A percentile compares a stretch with the other conserved stretches of the same genome.
Evolutionary conservation across 2,329 filamentous ascomycete genomes (phyloP).

Genomic region (Diaporthe sp.): DNA sequence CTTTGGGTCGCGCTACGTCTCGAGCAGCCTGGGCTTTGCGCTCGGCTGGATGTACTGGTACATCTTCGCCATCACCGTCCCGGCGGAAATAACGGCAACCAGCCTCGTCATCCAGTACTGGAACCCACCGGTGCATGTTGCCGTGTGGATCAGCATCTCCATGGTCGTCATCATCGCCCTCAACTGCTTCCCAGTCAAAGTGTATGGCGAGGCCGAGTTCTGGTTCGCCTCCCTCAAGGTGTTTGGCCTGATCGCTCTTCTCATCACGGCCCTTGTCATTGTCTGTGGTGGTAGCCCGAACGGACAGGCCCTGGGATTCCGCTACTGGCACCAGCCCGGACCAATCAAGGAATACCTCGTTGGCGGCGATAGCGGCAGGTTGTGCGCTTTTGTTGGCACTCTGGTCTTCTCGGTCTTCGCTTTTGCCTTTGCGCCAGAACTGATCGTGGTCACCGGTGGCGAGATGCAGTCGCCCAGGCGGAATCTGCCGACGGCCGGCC

Average conservation of each 20-base stretch:
- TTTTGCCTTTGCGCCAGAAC: slow-evolving; percentile 40
- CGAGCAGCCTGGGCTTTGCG: slow-evolving; percentile 58
- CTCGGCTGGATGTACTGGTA: slow-evolving; percentile 59
- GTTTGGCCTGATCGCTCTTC: slow-evolving; percentile 32
- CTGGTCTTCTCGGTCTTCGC: slow-evolving; percentile 51
- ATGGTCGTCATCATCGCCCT: slow-evolving; percentile 43
- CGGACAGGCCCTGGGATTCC: slow-evolving; percentile 54
- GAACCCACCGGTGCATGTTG: slow-evolving; percentile 40
- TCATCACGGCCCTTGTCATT: slow-evolving; percentile 32
- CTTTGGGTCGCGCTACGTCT: slow-evolving; percentile 61
- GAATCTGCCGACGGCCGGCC: slow-evolving; percentile 42
- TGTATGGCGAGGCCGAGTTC: slow-evolving; percentile 37
- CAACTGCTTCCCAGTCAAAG: slow-evolving; percentile 40
- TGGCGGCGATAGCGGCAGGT: slow-evolving; percentile 54
- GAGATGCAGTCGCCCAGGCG: slow-evolving; percentile 43
- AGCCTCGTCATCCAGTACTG: slow-evolving; percentile 46
- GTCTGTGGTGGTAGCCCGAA: slow-evolving; percentile 32
- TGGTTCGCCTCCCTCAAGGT: slow-evolving; percentile 38
- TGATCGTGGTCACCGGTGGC: slow-evolving; percentile 41
- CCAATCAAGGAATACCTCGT: slow-evolving; percentile 59
- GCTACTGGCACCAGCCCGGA: slow-evolving; percentile 60
- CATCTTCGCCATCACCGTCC: slow-evolving; percentile 55
- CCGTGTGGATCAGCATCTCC: slow-evolving; percentile 44
- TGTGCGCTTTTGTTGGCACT: slow-evolving; percentile 60
- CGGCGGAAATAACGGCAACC: slow-evolving; percentile 46